phyloP scores from a whole-genome alignment of 495 filamentous ascomycete species.

The Cercophora newfieldiana region DNA sequence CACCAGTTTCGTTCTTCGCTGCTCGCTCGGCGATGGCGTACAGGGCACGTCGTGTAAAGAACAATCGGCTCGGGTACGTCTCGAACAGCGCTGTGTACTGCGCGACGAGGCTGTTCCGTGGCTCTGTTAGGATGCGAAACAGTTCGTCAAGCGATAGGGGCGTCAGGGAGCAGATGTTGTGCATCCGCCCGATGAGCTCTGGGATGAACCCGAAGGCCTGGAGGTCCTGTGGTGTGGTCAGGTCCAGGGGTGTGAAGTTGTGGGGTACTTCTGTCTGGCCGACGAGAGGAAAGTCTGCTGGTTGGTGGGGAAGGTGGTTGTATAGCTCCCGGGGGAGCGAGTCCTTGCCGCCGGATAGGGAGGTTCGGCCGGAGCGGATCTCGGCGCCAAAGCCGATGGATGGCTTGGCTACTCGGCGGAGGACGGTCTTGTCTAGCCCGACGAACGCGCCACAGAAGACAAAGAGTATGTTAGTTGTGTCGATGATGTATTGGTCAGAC shows the following conservation, averaged over 20 bases:
- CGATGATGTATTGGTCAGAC: conserved; percentile 83
- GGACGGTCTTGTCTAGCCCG: conserved; percentile 84
- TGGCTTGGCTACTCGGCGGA: conserved; percentile 81
- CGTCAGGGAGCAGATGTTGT: conserved; percentile 80
- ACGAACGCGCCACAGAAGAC: conserved; percentile 95
- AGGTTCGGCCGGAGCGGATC: conserved; percentile 53
- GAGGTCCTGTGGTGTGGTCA: conserved; percentile 77
- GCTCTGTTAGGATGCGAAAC: conserved; percentile 86
- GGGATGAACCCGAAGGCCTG: conserved; percentile 94
- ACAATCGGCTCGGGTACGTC: conserved; percentile 78
- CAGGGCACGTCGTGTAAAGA: conserved; percentile 78
- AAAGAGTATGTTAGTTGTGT: conserved; percentile 95
- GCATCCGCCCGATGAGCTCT: conserved; percentile 87
- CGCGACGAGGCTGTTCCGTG: conserved; percentile 77
- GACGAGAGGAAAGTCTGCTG: conserved; percentile 30
- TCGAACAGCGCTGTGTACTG: conserved; percentile 87
- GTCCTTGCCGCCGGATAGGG: conserved; percentile 36
- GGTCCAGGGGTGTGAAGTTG: conserved; percentile 74
- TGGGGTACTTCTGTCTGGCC: conserved; percentile 15
- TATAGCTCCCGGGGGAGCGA: conserved; percentile 47
- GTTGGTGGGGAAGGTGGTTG: conserved; percentile 44
- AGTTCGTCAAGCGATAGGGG: conserved; percentile 77
- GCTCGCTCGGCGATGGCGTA: conserved; percentile 76
- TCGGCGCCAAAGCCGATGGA: conserved; percentile 90
- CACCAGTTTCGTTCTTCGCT: conserved; percentile 76